Conservation (phyloP, 1,139 yeast species). For the Hansenula sp. region DNA sequence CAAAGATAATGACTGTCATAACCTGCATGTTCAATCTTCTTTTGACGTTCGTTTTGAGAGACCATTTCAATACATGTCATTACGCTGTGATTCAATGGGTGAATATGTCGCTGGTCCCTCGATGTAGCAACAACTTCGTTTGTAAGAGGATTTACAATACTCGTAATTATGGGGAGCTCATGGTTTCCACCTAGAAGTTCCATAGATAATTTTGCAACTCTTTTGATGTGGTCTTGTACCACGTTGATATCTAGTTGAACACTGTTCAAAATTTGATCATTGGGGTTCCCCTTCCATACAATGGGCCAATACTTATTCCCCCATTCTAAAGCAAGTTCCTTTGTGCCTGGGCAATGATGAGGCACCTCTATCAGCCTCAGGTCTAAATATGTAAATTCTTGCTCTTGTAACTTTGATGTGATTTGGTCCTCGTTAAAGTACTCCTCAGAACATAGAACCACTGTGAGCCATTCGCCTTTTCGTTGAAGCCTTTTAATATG, state of each 20-base stretch:
- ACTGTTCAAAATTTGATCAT: conserved; percentile 64
- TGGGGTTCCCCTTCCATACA: conserved; percentile 91
- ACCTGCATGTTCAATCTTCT: conserved; percentile 10
- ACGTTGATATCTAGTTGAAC: conserved; percentile 42
- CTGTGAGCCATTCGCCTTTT: conserved; percentile 23
- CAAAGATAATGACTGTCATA: conserved; percentile 56
- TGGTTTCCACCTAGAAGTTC: conserved; percentile 11
- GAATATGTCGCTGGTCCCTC: conserved; percentile 34
- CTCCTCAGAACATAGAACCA: conserved; percentile 31
- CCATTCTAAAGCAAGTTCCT: conserved; percentile 64
- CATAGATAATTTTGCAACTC: conserved; percentile 28
- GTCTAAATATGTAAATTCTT: conserved; percentile 21
- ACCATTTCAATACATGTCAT: conserved; percentile 60
- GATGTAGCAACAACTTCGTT: conserved; percentile 33
- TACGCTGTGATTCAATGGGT: conserved; percentile 68
- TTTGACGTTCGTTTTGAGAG: conserved; percentile 16
- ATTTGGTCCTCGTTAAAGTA: conserved; percentile 18
- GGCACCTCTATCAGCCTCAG: conserved; percentile 40
- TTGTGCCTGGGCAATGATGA: conserved; percentile 52
- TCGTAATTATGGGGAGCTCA: conserved; percentile 36
- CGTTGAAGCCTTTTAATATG: conserved; percentile 41
- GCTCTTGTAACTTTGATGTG: conserved; percentile 11
- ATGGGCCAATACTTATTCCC: conserved; percentile 75
- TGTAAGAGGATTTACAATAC: conserved; percentile 45
- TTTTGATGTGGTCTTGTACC: conserved; percentile 38